Base-by-base conservation (phyloP, 768 basidiomycete genomes). In the Lactarius hengduanensis region DNA sequence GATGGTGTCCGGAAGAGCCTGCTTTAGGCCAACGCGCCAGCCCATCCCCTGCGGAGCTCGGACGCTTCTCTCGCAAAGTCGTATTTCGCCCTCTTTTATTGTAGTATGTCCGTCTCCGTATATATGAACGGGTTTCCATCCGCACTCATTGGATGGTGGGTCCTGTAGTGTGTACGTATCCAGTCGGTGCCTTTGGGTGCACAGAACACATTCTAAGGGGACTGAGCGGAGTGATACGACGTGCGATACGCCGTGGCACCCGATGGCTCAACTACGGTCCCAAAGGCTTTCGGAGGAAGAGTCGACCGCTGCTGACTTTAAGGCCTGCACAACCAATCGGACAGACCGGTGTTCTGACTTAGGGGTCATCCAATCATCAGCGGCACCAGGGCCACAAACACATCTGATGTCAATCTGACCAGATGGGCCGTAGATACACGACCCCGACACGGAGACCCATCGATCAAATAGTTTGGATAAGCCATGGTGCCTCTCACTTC, bases 1-100 rank as follows among this genome's bases (percentile, higher is more conserved):
- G 92, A 92, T 69, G 79, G 77, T 22, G 78, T 89, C 36, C 67
- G 62, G 62, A 71, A 54, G 30, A 65, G 67, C 61, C 53, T 63
- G 47, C 61, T 69, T 20, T 69, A 67, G 47, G 38, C 41, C 8
- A 20, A 47, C 9, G 32, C 22, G 22, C 47, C 8, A 47, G 36
- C 56, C 56, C 10, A 20, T 32, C 28, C 2, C 4, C 32, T 11
- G 43, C 22, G 16, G 11, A 15, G 28, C 40, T 43, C 20, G 36
- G 40, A 26, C 41, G 20, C 15, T 7, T 30, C 34, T 6, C 15
- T 47, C 7, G 26, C 45, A 22, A 61, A 61, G 41, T 20, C 56
- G 47, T 34, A 18, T 45, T 47, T 28, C 62, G 9, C 22, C 56
- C 28, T 4, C 26, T 15, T 53, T 34, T 57, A 57, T 28, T 47